Percentiles rank a stretch among this genome's conserved stretches.
Conservation (phyloP, 306 rosid species). For the Gleditsia sinensis region DNA sequence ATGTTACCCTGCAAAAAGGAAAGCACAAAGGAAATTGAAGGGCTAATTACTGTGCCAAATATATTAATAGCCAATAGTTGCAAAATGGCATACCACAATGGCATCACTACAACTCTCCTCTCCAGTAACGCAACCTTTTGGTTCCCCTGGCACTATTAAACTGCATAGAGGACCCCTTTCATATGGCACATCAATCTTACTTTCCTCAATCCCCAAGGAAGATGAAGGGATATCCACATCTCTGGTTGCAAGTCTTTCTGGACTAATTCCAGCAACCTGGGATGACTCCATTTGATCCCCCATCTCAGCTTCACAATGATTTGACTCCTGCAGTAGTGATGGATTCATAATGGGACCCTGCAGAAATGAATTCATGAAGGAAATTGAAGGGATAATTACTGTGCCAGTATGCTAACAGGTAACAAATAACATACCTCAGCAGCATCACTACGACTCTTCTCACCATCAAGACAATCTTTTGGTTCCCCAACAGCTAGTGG, state of each 20-base stretch:
- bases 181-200: slow-evolving; percentile 17
- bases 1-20: slow-evolving; percentile 14
- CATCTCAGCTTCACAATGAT: slow-evolving; percentile 31
- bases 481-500: slow-evolving; percentile 24
- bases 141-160: background rate
- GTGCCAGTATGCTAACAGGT: background rate
- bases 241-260: background rate
- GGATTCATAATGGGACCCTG: slow-evolving; percentile 3
- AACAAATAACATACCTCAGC: slow-evolving; percentile 36
- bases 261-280: slow-evolving; percentile 17
- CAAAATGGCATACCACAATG: slow-evolving; percentile 23
- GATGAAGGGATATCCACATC: slow-evolving; percentile 24
- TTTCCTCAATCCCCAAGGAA: slow-evolving; percentile 18
- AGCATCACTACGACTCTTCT: background rate
- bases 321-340: slow-evolving; percentile 30
- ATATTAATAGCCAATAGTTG: background rate
- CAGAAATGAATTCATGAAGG: background rate
- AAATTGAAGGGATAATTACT: background rate
- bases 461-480: slow-evolving; percentile 25
- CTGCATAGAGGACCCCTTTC: slow-evolving; percentile 10
- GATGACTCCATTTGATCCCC: slow-evolving; percentile 36
- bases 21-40: slow-evolving; percentile 9
- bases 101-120: slow-evolving; percentile 25
- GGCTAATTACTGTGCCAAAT: background rate
- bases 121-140: slow-evolving; percentile 12